Evolutionary conservation across 768 basidiomycete genomes (phyloP).

Genomic region (Kwoniella sp.): DNA sequence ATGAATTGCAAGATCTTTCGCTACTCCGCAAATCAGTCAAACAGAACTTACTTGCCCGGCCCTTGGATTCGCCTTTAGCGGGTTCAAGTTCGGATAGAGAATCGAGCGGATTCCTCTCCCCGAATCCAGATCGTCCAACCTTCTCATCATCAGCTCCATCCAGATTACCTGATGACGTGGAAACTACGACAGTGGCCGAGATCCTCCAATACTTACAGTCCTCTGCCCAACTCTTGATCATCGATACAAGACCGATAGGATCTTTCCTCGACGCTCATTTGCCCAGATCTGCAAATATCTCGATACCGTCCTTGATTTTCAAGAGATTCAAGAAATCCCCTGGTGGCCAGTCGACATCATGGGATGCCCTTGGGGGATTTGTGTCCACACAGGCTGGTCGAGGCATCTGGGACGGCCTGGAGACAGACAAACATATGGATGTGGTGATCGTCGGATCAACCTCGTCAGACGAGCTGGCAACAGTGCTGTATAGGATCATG

Average conservation of each 20-base stretch:
- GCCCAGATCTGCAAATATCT: slow-evolving; percentile 74
- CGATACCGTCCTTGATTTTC: slow-evolving; percentile 85
- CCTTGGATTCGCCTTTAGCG: slow-evolving; percentile 34
- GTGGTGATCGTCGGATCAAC: slow-evolving; percentile 37
- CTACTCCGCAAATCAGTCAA: slow-evolving; percentile 32
- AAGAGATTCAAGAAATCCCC: slow-evolving; percentile 74
- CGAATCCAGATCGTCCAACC: background rate
- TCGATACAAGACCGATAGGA: slow-evolving; percentile 77
- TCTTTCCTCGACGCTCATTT: slow-evolving; percentile 70
- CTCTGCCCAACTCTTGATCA: slow-evolving; percentile 59
- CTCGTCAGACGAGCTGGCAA: slow-evolving; percentile 32
- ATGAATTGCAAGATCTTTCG: slow-evolving; percentile 39
- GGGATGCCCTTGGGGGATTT: slow-evolving; percentile 73
- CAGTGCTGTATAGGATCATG: slow-evolving; percentile 27
- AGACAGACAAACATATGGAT: slow-evolving; percentile 61
- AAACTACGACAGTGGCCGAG: slow-evolving; percentile 17
- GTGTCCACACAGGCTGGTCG: slow-evolving; percentile 78
- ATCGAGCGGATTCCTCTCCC: slow-evolving; percentile 10
- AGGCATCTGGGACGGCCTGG: slow-evolving; percentile 74
- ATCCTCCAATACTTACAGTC: slow-evolving; percentile 61
- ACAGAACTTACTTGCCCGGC: slow-evolving; percentile 40
- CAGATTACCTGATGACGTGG: slow-evolving; percentile 5
- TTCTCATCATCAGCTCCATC: slow-evolving; percentile 7
- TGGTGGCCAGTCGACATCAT: slow-evolving; percentile 56
- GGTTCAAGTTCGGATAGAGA: slow-evolving; percentile 27